A percentile compares a stretch with the other conserved stretches of the same genome.
Evolutionary conservation across 2,329 filamentous ascomycete species (phyloP).

Genomic region (Teratosphaeria pseudoeucalypti): DNA sequence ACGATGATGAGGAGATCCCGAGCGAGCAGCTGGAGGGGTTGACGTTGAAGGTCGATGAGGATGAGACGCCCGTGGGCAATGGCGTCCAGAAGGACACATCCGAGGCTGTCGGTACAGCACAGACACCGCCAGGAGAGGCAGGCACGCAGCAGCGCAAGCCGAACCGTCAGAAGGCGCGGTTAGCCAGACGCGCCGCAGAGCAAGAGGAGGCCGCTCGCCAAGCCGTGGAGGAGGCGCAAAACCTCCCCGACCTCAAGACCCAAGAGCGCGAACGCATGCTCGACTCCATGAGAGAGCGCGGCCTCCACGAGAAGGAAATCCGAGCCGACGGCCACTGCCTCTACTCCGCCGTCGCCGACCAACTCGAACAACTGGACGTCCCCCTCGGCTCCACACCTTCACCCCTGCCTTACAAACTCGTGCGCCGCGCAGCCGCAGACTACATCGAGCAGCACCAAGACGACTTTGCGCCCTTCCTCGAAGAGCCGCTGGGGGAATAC

Average conservation of each 20-base stretch:
- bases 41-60: constrained; percentile 10
- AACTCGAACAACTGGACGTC: constrained; percentile 47
- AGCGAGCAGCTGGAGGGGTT: constrained; percentile 13
- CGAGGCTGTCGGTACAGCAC: neutral
- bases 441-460: constrained; percentile 67
- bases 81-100: neutral
- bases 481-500: constrained; percentile 67
- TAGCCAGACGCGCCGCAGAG: constrained; percentile 81
- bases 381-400: constrained; percentile 27
- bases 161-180: constrained; percentile 82
- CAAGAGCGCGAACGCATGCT: constrained; percentile 63
- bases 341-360: constrained; percentile 83
- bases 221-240: constrained; percentile 65
- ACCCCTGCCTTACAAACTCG: constrained; percentile 47
- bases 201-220: constrained; percentile 57
- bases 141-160: constrained; percentile 51
- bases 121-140: neutral
- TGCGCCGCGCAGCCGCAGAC: constrained; percentile 61
- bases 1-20: constrained; percentile 6
- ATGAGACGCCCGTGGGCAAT: neutral
- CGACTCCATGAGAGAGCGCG: constrained; percentile 51
- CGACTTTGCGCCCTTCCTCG: constrained; percentile 79
- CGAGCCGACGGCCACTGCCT: constrained; percentile 88
- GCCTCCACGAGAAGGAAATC: constrained; percentile 66
- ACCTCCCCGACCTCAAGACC: constrained; percentile 61